A percentile compares a stretch with the other conserved stretches of the same genome.
Evolutionary conservation across 768 basidiomycete genomes (phyloP).

Genomic region (Mycena epipterygia): DNA sequence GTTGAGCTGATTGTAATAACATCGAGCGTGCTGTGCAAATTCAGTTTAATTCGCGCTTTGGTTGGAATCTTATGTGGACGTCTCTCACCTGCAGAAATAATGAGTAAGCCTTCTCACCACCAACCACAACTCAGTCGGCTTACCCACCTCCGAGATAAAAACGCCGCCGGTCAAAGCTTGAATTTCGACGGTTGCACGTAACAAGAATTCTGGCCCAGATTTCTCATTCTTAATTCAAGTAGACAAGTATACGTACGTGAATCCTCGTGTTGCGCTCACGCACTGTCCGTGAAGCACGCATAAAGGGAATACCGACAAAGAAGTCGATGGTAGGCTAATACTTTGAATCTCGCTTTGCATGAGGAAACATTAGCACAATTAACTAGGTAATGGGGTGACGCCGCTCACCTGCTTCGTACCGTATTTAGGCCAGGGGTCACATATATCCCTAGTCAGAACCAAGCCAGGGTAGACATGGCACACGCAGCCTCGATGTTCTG

Average conservation of each 20-base stretch:
- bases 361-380: not conserved
- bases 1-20: too few relatives aligned
- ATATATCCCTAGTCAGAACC: not conserved
- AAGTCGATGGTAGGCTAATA: not conserved
- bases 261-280: not conserved
- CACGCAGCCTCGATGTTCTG: slow-evolving; percentile 5
- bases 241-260: not conserved
- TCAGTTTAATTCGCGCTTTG: not conserved
- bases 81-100: too few relatives aligned
- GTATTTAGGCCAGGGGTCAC: not conserved
- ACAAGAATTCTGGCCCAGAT: not conserved
- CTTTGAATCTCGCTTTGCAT: not conserved
- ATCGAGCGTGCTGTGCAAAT: not conserved
- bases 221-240: not conserved
- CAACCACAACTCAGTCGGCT: too few relatives aligned
- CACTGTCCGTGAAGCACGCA: slow-evolving; percentile 9
- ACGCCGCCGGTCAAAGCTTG: not conserved
- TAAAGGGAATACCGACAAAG: not conserved
- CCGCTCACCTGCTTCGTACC: not conserved
- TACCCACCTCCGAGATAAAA: not conserved
- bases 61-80: too few relatives aligned
- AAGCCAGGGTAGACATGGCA: too few relatives aligned
- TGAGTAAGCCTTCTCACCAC: too few relatives aligned
- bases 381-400: not conserved
- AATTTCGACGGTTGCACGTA: not conserved